phyloP scores from a whole-genome alignment of 176 grass and related monocot genomes.

The Carex myosuroides region DNA sequence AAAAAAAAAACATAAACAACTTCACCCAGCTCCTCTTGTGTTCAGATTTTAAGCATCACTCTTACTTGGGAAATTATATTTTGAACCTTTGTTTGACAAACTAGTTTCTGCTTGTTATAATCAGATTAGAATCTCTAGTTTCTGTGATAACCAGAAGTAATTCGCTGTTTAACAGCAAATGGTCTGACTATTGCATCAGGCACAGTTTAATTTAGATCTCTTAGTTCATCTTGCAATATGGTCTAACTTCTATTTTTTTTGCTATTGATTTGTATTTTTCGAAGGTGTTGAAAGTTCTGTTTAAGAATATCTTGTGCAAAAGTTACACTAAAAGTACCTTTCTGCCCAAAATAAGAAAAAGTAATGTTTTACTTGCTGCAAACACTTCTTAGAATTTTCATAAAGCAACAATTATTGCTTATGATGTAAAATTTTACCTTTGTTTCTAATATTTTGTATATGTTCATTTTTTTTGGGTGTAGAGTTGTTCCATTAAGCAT shows the following conservation, averaged over 20 bases:
- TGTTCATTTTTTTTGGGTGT: slow-evolving; percentile 31
- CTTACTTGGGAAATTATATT: background rate
- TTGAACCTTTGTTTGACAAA: background rate
- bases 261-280: background rate
- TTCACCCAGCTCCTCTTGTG: background rate
- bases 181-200: background rate
- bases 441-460: background rate
- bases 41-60: background rate
- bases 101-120: background rate
- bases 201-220: background rate
- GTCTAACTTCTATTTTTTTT: background rate
- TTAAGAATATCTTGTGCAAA: background rate
- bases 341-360: background rate
- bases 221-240: background rate
- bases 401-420: background rate
- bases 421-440: background rate
- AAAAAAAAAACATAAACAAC: background rate
- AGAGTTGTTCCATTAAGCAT: slow-evolving; percentile 47
- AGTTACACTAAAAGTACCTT: background rate
- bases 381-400: background rate
- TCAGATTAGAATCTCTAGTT: background rate
- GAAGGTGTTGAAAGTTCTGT: background rate
- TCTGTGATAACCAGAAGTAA: background rate
- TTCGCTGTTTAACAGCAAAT: background rate
- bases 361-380: background rate